These are phyloP conservation scores for Tripterygium wilfordii DNA, from an alignment of 177 flowering plant genomes.

Conservation along the genomic window DNA sequence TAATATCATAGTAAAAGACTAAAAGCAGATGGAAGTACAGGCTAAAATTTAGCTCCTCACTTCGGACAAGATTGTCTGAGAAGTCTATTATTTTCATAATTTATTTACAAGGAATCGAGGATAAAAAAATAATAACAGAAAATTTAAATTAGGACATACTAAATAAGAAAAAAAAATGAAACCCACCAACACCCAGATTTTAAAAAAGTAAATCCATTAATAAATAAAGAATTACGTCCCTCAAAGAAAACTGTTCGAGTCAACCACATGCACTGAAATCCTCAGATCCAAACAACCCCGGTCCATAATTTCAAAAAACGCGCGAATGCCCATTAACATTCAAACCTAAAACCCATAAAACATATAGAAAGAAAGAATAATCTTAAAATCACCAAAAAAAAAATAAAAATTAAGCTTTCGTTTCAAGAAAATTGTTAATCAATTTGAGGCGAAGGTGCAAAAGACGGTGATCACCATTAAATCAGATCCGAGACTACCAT, in stretches of 20 bases:
- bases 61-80: too few species aligned
- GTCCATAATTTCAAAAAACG: conserved; percentile 11
- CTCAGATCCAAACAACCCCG: neutral
- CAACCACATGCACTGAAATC: conserved; percentile 18
- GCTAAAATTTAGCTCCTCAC: neutral
- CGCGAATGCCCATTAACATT: conserved; percentile 21
- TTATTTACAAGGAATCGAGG: conserved; percentile 6
- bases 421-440: too few species aligned
- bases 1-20: neutral
- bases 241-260: conserved; percentile 16
- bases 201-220: conserved; percentile 1
- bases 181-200: conserved; percentile 6
- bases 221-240: neutral
- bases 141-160: conserved; percentile 6
- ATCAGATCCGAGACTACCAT: conserved; percentile 27
- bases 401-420: neutral
- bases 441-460: too few species aligned
- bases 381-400: neutral
- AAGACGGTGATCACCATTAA: conserved; percentile 20
- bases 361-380: neutral
- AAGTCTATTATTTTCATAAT: too few species aligned
- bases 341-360: neutral
- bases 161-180: conserved; percentile 3
- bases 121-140: conserved; percentile 6
- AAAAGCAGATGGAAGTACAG: neutral